These are phyloP conservation scores for Emmonsiellopsis sp. DNA, from an alignment of 2,329 filamentous ascomycete genomes.

Conservation along the genomic window DNA sequence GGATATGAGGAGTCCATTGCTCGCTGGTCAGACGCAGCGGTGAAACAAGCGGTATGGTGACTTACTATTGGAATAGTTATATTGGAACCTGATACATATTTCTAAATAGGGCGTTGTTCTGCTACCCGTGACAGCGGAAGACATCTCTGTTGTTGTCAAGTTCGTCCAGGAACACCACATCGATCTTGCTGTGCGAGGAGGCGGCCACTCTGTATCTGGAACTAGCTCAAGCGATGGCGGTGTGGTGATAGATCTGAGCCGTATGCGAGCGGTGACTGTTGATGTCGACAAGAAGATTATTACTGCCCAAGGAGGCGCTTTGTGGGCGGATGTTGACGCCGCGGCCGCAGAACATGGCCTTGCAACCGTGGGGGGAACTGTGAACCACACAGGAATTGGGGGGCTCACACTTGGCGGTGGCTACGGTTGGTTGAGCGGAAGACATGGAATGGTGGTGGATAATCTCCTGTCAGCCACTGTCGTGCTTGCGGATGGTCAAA, in stretches of 20 bases:
- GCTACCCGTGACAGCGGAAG: slow-evolving; percentile 29
- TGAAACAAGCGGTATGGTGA: slow-evolving; percentile 13
- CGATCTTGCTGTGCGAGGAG: slow-evolving; percentile 46
- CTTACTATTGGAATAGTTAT: neutral
- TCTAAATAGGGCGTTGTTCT: slow-evolving; percentile 34
- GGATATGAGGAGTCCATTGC: slow-evolving; percentile 14
- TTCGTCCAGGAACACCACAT: slow-evolving; percentile 38
- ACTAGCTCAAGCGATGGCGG: slow-evolving; percentile 43
- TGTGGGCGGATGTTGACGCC: slow-evolving; percentile 48
- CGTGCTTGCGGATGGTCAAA: slow-evolving; percentile 32
- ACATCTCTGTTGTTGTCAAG: slow-evolving; percentile 34
- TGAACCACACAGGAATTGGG: slow-evolving; percentile 55
- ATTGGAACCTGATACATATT: neutral
- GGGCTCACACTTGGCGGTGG: slow-evolving; percentile 51
- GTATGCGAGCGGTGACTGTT: slow-evolving; percentile 44
- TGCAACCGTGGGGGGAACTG: slow-evolving; percentile 53
- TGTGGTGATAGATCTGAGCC: slow-evolving; percentile 47
- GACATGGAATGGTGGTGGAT: slow-evolving; percentile 48
- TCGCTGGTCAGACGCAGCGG: slow-evolving; percentile 14
- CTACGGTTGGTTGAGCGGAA: slow-evolving; percentile 48
- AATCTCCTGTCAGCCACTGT: slow-evolving; percentile 34
- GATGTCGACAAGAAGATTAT: slow-evolving; percentile 39
- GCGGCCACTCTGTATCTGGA: slow-evolving; percentile 48
- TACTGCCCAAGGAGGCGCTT: slow-evolving; percentile 43
- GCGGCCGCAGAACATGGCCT: slow-evolving; percentile 43